Percentiles rank a stretch among this genome's conserved stretches.
phyloP scores from a whole-genome alignment of 1,284 basidiomycete genomes.

The Sanghuangporus weigelae region DNA sequence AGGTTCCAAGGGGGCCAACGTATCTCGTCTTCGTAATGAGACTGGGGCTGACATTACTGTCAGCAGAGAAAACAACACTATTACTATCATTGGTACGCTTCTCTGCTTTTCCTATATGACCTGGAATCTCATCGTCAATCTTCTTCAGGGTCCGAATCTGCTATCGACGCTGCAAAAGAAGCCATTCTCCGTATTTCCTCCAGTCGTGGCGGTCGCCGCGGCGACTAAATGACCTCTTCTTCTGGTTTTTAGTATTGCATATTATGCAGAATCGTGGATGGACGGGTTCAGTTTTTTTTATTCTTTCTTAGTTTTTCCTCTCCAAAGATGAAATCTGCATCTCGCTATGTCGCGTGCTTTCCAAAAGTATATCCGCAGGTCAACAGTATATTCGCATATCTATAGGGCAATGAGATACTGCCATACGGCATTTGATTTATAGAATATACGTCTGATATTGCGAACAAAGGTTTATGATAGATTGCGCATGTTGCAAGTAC shows the following conservation, averaged over 20 bases:
- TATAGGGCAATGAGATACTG: not conserved
- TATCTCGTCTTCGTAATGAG: conserved; percentile 76
- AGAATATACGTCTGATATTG: not conserved
- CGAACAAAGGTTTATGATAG: not conserved
- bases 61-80: conserved; percentile 78
- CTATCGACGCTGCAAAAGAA: conserved; percentile 73
- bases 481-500: not conserved
- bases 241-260: not conserved
- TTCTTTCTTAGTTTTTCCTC: not conserved
- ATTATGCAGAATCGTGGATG: not conserved
- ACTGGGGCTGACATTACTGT: conserved; percentile 89
- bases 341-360: not conserved
- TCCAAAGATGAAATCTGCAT: not conserved
- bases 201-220: conserved; percentile 43
- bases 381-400: not conserved
- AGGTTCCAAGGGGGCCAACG: conserved; percentile 83
- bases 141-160: conserved; percentile 54
- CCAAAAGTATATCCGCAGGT: not conserved
- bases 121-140: not conserved
- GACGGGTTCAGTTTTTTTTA: not conserved
- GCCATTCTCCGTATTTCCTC: conserved; percentile 67
- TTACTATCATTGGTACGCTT: conserved; percentile 73
- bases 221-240: conserved; percentile 10
- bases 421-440: not conserved
- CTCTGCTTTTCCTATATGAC: conserved; percentile 1